Conservation (phyloP, 139 green algal species). For the Chlorella sp. region DNA sequence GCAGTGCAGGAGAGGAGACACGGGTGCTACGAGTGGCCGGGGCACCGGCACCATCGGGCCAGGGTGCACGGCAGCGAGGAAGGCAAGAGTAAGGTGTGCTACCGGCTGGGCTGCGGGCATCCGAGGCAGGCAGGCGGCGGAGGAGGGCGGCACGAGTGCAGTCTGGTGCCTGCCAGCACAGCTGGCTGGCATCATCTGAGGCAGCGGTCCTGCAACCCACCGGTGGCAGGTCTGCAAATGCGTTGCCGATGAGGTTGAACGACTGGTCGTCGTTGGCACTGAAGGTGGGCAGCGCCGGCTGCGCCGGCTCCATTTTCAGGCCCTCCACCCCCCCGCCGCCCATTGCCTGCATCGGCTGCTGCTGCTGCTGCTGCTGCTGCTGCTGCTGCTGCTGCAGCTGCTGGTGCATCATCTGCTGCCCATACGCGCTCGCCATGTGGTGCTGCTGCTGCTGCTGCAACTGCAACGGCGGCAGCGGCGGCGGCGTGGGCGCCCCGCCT, state of each 20-base stretch:
- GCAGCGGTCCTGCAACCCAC: not conserved
- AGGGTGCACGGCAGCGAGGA: too few relatives aligned
- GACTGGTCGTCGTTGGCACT: not conserved
- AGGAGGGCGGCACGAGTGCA: too few relatives aligned
- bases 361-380: conserved; percentile 6
- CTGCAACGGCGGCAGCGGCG: not conserved
- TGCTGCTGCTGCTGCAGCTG: conserved; percentile 2
- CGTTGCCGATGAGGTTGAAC: conserved; percentile 27
- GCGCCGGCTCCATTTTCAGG: not conserved
- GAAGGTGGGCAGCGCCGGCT: not conserved
- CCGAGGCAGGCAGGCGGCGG: too few relatives aligned
- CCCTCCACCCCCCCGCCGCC: not conserved
- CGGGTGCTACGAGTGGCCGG: not conserved
- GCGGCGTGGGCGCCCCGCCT: not conserved
- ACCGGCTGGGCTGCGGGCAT: too few relatives aligned
- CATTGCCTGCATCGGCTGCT: not conserved
- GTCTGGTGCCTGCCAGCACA: too few relatives aligned
- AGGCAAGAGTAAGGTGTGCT: too few relatives aligned
- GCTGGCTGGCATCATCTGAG: too few relatives aligned
- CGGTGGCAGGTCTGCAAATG: conserved; percentile 7
- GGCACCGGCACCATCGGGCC: not conserved
- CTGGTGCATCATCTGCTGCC: not conserved
- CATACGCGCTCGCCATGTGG: not conserved
- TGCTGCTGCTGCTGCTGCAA: conserved; percentile 4
- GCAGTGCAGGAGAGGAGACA: not conserved